phyloP scores from a whole-genome alignment of 129 eudicot species.

The Flaveria robusta region DNA sequence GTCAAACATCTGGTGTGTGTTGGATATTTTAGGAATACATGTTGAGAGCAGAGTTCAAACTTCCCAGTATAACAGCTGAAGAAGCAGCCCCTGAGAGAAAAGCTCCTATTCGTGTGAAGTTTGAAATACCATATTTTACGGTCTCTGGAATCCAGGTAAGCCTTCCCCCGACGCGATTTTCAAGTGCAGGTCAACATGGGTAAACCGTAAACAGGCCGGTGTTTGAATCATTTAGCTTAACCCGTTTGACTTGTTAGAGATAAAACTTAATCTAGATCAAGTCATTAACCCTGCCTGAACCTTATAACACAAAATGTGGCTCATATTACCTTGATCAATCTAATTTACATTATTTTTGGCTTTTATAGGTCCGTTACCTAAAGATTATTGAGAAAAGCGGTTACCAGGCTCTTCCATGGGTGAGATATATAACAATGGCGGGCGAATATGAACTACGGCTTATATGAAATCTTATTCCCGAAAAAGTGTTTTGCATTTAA shows the following conservation, averaged over 20 bases:
- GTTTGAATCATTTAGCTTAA: too few relatives aligned
- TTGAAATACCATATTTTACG: slow-evolving; percentile 88
- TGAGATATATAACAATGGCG: slow-evolving; percentile 93
- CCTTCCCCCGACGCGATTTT: not conserved
- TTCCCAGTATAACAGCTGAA: slow-evolving; percentile 75
- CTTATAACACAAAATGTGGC: not conserved
- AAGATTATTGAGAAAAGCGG: slow-evolving; percentile 95
- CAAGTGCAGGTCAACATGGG: not conserved
- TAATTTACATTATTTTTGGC: not conserved
- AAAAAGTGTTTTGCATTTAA: slow-evolving; percentile 34
- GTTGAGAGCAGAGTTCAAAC: slow-evolving; percentile 87
- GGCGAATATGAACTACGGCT: slow-evolving; percentile 91
- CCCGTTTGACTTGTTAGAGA: not conserved
- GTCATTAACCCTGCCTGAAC: not conserved
- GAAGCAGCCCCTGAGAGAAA: slow-evolving; percentile 81
- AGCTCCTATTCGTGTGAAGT: slow-evolving; percentile 88
- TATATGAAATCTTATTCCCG: slow-evolving; percentile 31
- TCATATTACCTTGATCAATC: not conserved
- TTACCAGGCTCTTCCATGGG: slow-evolving; percentile 97
- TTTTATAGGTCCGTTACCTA: slow-evolving; percentile 77
- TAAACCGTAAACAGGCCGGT: not conserved
- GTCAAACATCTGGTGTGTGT: not conserved
- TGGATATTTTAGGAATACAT: slow-evolving; percentile 68
- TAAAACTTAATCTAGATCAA: not conserved
- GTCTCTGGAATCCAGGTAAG: slow-evolving; percentile 90